Percentiles rank a stretch among this genome's conserved stretches.
These are phyloP conservation scores for Fusarium pseudocircinatum DNA, from an alignment of 2,329 filamentous ascomycete genomes.

Conservation along the genomic window DNA sequence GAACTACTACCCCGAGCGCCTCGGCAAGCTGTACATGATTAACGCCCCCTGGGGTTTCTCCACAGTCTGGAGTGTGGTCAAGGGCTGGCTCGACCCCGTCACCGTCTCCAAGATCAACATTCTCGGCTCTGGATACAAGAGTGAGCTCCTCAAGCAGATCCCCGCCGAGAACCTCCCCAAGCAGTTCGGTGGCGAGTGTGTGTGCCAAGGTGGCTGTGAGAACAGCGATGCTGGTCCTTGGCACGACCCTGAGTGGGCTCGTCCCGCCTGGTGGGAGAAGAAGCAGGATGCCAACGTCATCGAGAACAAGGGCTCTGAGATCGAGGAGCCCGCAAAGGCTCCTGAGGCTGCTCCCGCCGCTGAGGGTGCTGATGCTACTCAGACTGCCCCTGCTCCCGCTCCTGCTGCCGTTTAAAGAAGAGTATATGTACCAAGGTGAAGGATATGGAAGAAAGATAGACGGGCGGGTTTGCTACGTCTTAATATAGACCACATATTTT, in stretches of 20 bases:
- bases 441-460: conserved; percentile 26
- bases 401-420: conserved; percentile 48
- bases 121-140: conserved; percentile 82
- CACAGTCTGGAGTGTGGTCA: conserved; percentile 84
- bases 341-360: conserved; percentile 46
- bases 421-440: conserved; percentile 5
- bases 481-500: conserved; percentile 37
- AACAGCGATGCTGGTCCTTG: conserved; percentile 93
- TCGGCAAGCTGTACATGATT: conserved; percentile 97
- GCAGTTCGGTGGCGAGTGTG: conserved; percentile 84
- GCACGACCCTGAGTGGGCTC: conserved; percentile 75
- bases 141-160: conserved; percentile 84
- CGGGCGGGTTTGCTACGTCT: conserved; percentile 27
- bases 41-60: conserved; percentile 98
- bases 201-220: conserved; percentile 83
- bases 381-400: conserved; percentile 43
- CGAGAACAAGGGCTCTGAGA: conserved; percentile 53
- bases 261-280: conserved; percentile 71
- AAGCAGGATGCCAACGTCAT: conserved; percentile 52
- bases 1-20: conserved; percentile 98
- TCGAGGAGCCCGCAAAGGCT: conserved; percentile 47
- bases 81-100: conserved; percentile 95
- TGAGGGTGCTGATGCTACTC: conserved; percentile 48
- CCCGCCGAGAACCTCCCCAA: conserved; percentile 90
- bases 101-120: conserved; percentile 97